These are phyloP conservation scores for Phoma herbarum DNA, from an alignment of 2,329 filamentous ascomycete genomes.

Conservation along the genomic window DNA sequence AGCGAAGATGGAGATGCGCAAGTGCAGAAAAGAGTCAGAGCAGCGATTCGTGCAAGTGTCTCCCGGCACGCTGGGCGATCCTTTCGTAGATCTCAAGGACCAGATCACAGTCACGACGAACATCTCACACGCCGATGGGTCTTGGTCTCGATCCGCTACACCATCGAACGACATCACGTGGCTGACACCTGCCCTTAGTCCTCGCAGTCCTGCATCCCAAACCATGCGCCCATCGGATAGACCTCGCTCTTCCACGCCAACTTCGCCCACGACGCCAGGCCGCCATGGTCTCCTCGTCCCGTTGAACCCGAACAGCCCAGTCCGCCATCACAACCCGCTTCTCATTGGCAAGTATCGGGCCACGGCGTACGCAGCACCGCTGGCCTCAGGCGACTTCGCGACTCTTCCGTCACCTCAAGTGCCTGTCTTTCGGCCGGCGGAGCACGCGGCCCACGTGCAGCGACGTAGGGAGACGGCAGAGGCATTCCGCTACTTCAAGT, in stretches of 20 bases:
- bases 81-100: constrained; percentile 49
- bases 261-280: background rate
- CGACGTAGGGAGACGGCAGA: constrained; percentile 55
- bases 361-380: constrained; percentile 23
- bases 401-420: background rate
- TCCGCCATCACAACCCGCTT: background rate
- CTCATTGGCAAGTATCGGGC: constrained; percentile 20
- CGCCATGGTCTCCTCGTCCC: background rate
- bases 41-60: constrained; percentile 12
- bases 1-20: constrained; percentile 63
- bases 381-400: constrained; percentile 4
- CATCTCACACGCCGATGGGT: constrained; percentile 66
- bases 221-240: background rate
- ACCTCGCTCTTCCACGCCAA: constrained; percentile 3
- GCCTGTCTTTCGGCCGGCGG: background rate
- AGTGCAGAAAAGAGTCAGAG: constrained; percentile 42
- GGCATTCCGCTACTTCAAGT: constrained; percentile 75
- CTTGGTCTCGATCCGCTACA: constrained; percentile 40
- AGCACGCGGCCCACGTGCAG: background rate
- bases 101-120: constrained; percentile 65
- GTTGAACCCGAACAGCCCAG: constrained; percentile 1
- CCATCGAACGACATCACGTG: background rate
- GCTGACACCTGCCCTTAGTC: background rate
- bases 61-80: constrained; percentile 2
- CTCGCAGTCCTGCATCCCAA: background rate